A percentile compares a stretch with the other conserved stretches of the same genome.
Evolutionary conservation across 2,329 filamentous ascomycete genomes (phyloP).

Genomic region (Bipolaris sorokiniana): DNA sequence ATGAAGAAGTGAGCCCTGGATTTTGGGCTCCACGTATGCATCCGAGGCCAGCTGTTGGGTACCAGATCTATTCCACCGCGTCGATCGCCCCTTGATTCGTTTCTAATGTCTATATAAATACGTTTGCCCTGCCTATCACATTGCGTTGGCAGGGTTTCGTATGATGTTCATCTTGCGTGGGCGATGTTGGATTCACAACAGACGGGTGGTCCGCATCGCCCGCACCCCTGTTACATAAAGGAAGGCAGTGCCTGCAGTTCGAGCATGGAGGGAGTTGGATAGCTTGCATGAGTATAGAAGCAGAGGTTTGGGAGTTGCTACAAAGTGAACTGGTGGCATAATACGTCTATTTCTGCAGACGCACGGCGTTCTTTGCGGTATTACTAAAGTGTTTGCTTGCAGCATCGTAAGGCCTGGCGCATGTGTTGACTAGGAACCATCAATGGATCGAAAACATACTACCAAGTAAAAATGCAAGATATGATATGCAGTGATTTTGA

Average conservation of each 20-base stretch:
- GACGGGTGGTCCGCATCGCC: conserved; percentile 22
- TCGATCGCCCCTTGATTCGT: conserved; percentile 35
- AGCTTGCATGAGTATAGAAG: conserved; percentile 21
- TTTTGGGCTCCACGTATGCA: conserved; percentile 19
- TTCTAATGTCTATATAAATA: conserved; percentile 44
- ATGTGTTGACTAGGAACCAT: neutral
- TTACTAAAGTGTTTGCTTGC: conserved; percentile 13
- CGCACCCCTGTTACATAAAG: conserved; percentile 32
- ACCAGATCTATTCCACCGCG: conserved; percentile 28
- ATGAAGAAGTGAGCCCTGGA: conserved; percentile 47
- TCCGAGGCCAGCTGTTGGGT: conserved; percentile 24
- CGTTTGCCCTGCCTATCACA: neutral
- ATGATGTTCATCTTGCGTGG: conserved; percentile 11
- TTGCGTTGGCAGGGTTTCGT: conserved; percentile 2
- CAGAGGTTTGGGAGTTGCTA: conserved; percentile 16
- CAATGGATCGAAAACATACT: neutral
- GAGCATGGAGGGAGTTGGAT: conserved; percentile 24
- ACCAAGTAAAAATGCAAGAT: neutral
- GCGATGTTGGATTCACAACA: conserved; percentile 9
- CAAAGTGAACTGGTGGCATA: conserved; percentile 3
- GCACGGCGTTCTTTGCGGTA: conserved; percentile 9
- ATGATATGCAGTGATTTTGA: neutral
- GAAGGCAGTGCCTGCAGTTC: conserved; percentile 15
- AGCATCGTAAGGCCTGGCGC: conserved; percentile 6
- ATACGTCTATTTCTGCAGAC: conserved; percentile 12